Evolutionary conservation across 352 stramenopile genomes (phyloP).

Genomic region (Phytophthora rubi): DNA sequence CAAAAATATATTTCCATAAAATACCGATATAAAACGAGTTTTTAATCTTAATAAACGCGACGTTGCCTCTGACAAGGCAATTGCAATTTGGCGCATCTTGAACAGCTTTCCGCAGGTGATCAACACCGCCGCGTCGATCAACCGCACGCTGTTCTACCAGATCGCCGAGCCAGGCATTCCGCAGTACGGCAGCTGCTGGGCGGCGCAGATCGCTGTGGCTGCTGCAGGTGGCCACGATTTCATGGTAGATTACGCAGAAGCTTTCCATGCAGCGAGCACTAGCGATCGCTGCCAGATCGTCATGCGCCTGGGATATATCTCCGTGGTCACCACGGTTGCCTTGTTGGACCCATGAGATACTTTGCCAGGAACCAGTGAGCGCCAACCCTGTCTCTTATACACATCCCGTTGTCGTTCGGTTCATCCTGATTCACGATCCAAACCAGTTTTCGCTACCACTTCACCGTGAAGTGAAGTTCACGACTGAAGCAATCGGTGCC

Average conservation of each 20-base stretch:
- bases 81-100: too few relatives aligned
- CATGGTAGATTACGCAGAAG: too few relatives aligned
- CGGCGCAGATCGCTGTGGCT: constrained; percentile 77
- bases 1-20: too few relatives aligned
- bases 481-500: constrained; percentile 27
- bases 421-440: constrained; percentile 30
- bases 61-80: too few relatives aligned
- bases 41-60: too few relatives aligned
- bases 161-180: constrained; percentile 50
- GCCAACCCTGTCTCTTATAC: too few relatives aligned
- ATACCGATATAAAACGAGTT: too few relatives aligned
- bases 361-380: background rate
- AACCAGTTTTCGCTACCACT: constrained; percentile 34
- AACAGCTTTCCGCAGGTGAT: too few relatives aligned
- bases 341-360: background rate
- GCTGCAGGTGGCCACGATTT: constrained; percentile 66
- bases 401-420: constrained; percentile 9
- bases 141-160: too few relatives aligned
- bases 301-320: constrained; percentile 12
- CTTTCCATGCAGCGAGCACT: constrained; percentile 2
- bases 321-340: background rate
- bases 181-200: constrained; percentile 86
- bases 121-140: too few relatives aligned
- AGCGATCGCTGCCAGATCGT: constrained; percentile 15
- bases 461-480: background rate